phyloP scores from a whole-genome alignment of 345 rosid genomes.

The Firmiana major region DNA sequence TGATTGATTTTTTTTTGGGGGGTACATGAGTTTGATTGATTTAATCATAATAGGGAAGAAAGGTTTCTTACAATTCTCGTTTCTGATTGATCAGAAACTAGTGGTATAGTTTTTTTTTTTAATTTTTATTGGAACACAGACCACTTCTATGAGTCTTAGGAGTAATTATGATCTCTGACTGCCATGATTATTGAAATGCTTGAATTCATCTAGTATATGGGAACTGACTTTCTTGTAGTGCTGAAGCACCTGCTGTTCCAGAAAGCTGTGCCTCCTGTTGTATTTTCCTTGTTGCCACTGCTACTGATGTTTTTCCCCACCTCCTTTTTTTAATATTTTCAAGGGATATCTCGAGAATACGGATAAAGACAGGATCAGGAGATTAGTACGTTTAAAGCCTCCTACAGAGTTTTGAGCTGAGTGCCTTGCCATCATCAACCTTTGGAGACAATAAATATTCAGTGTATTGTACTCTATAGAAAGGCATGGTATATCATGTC shows the following conservation, averaged over 20 bases:
- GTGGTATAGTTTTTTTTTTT: neutral
- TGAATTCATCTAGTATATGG: neutral
- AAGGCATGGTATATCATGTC: neutral
- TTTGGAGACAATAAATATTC: neutral
- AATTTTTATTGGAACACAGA: neutral
- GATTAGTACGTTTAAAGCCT: constrained; percentile 78
- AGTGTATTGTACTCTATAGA: neutral
- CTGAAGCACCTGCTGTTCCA: neutral
- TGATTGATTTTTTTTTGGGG: too few relatives aligned
- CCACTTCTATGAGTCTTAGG: neutral
- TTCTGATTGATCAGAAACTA: neutral
- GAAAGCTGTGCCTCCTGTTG: neutral
- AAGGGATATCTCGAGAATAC: constrained; percentile 84
- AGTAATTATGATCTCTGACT: neutral
- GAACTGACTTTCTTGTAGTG: neutral
- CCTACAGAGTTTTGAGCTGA: constrained; percentile 63
- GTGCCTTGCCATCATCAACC: neutral
- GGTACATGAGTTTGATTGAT: too few relatives aligned
- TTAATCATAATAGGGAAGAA: neutral
- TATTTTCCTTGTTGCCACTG: neutral
- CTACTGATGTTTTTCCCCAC: neutral
- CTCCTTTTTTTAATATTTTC: constrained; percentile 6
- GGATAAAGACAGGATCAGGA: constrained; percentile 81
- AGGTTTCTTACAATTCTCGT: neutral
- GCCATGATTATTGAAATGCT: neutral